Base-by-base conservation (phyloP, 768 basidiomycete genomes). In the Auriculariales sp. region DNA sequence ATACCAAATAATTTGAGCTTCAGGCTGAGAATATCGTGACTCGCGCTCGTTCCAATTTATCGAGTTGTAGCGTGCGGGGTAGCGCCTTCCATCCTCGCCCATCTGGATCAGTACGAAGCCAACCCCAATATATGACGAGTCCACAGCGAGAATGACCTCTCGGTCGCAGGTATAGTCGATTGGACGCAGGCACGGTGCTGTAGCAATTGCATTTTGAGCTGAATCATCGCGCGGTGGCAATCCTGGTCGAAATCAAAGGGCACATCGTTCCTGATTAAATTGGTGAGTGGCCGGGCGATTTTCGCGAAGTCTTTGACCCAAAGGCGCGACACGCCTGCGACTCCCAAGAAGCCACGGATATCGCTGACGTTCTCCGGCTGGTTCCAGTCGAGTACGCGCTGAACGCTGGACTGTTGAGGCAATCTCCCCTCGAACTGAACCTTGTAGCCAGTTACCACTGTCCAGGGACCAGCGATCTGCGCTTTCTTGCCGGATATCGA, bases 401-500 rank as follows among this genome's bases (percentile, higher is more conserved):
- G 58, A 1, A 57, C 53, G 3, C 55, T 59, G 0, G 35, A 36
- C 2, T 60, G 47, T 4, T 69, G 62, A 0, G 66, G 63, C 0
- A 63, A 24, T 0, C 58, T 53, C 0, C 66, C 71, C 12, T 66
- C 57, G 7, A 57, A 61, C 0, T 64, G 69, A 49, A 68, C 71
- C 0, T 46, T 46, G 36, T 74, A 67, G 0, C 70, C 68, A 0
- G 75, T 48, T 1, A 72, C 60, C 0, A 56, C 53, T 0, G 62
- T 53, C 32, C 62, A 56, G 0, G 56, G 58, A 0, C 53, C 46
- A 35, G 63, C 63, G 0, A 74, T 44, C 0, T 57, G 27, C 0
- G 63, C 53, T 47, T 73, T 74, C 3, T 56, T 47, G 0, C 66
- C 65, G 0, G 64, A 69, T 17, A 72, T 65, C 0, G 66, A 72